Base-by-base conservation (phyloP, 108 stramenopile species). In the Epipyxis sp. region DNA sequence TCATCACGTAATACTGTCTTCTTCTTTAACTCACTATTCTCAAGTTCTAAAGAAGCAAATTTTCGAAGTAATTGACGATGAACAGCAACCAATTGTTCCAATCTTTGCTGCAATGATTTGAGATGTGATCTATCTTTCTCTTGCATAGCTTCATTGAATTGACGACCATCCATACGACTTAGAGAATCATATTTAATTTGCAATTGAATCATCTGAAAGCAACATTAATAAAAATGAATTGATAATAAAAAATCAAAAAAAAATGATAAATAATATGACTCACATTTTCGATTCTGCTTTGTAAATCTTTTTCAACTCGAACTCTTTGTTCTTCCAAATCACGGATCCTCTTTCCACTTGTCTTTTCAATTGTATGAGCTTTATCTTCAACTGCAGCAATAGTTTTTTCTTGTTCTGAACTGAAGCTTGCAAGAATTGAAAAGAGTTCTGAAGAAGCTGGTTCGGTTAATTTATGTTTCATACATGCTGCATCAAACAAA, bases 81-180 rank as follows among this genome's bases (percentile, higher is more conserved):
- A 25, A 82, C 81, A 30, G 81, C 81, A 71, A 82, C 57, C 3
- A 82, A 42, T 77, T 82, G 81, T 20, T 82, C 57, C 10, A 82
- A 77, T 20, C 81, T 61, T 44, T 78, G 81, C 29, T 78, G 76
- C 69, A 82, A 77, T 0, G 81, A 0, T 72, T 45, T 6, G 40
- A 34, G 61, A 74, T 57, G 16, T 37, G 59, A 41, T n/a, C n/a
- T 39, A 6, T 74, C 71, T 46, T 42, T 39, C 46, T 57, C 71
- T 42, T 34, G 27, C n/a, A 74, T 27, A 35, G 71, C 6, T 65
- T 65, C 61, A 6, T 25, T 25, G 6, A 37, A 3, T 10, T 65
- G 34, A 3, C 25, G 20, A 32, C 34, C 25, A 65, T 37, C 61
- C 61, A 65, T 37, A 32, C 50, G 71, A 27, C n/a, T 35, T 42